A percentile compares a stretch with the other conserved stretches of the same genome.
These are phyloP conservation scores for Lasiosphaeria hispida DNA, from an alignment of 495 filamentous ascomycete genomes.

Conservation along the genomic window DNA sequence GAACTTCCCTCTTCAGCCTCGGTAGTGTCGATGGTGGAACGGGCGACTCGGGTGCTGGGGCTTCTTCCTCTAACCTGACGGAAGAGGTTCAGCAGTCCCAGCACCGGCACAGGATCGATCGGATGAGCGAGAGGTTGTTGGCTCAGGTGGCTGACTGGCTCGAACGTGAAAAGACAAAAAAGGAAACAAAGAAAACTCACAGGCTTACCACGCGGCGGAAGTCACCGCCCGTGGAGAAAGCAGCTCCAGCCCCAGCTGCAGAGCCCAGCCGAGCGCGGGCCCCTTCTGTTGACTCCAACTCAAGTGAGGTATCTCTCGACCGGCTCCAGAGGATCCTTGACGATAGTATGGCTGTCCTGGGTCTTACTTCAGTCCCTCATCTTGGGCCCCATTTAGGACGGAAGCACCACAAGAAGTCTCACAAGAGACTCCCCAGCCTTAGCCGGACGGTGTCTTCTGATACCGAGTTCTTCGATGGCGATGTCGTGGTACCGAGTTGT, in stretches of 20 bases:
- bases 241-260: conserved; percentile 5
- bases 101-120: conserved; percentile 39
- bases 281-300: conserved; percentile 52
- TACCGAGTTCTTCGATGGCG: conserved; percentile 73
- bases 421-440: conserved; percentile 28
- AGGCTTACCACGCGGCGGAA: conserved; percentile 31
- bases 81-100: conserved; percentile 32
- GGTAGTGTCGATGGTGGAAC: conserved; percentile 28
- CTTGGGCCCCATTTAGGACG: conserved; percentile 32
- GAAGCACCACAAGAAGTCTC: conserved; percentile 33
- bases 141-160: conserved; percentile 79
- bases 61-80: conserved; percentile 25
- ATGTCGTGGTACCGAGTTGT: conserved; percentile 69
- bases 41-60: conserved; percentile 16
- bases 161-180: conserved; percentile 68
- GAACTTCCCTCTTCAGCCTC: conserved; percentile 38
- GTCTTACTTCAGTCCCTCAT: conserved; percentile 36
- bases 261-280: conserved; percentile 28
- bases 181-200: conserved; percentile 49
- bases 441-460: conserved; percentile 62
- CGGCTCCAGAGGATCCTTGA: conserved; percentile 68
- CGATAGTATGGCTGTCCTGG: conserved; percentile 51
- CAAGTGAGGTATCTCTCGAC: conserved; percentile 62
- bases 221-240: conserved; percentile 26
- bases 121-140: conserved; percentile 53